phyloP scores from a whole-genome alignment of 306 rosid species.

The Ormosia semicastrata region DNA sequence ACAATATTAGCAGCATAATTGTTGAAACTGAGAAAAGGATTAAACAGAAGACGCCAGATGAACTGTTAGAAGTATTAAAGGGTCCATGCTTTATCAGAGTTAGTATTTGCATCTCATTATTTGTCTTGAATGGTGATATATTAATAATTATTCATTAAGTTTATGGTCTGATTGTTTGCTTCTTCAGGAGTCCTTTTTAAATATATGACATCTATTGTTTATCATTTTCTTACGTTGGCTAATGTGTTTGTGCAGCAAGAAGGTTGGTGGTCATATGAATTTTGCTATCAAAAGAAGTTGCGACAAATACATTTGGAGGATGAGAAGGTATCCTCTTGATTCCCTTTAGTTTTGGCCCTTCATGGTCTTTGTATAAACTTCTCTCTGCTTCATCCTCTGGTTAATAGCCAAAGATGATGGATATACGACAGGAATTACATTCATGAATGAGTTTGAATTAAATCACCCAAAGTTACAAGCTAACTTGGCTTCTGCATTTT shows the following conservation, averaged over 20 bases:
- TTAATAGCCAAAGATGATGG: not conserved
- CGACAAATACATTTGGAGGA: constrained; percentile 89
- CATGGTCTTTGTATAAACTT: not conserved
- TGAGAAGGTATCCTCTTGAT: constrained; percentile 61
- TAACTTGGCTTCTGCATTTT: not conserved
- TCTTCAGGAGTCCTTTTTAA: not conserved
- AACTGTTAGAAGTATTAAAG: constrained; percentile 79
- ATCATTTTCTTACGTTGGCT: constrained; percentile 21
- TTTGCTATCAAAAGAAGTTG: constrained; percentile 77
- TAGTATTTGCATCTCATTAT: constrained; percentile 32
- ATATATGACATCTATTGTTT: not conserved
- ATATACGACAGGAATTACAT: not conserved
- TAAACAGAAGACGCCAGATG: constrained; percentile 93
- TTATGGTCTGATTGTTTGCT: not conserved
- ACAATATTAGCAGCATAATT: constrained; percentile 80
- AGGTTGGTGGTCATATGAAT: constrained; percentile 99
- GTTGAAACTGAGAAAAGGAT: constrained; percentile 75
- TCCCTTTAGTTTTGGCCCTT: not conserved
- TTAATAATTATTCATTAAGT: not conserved
- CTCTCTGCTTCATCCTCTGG: constrained; percentile 9
- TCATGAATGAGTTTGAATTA: constrained; percentile 9
- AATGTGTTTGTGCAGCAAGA: constrained; percentile 73
- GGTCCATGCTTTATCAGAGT: constrained; percentile 76
- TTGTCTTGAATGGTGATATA: not conserved
- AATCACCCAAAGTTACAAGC: not conserved